A percentile compares a stretch with the other conserved stretches of the same genome.
These are phyloP conservation scores for Prillingera fragicola DNA, from an alignment of 1,284 basidiomycete genomes.

Conservation along the genomic window DNA sequence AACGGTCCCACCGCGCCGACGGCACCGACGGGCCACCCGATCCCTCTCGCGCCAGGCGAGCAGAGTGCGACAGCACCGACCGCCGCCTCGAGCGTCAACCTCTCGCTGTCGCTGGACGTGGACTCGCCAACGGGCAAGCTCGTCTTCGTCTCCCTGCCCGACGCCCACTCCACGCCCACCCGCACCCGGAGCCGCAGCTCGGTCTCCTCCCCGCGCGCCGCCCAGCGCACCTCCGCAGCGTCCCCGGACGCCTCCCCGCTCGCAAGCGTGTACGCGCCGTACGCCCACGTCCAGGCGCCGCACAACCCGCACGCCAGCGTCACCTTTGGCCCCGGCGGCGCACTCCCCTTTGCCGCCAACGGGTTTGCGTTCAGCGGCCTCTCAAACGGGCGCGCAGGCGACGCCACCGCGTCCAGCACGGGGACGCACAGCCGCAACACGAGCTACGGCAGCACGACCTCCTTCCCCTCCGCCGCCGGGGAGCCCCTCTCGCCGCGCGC, in stretches of 20 bases:
- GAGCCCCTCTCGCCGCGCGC: not conserved
- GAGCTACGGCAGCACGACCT: slow-evolving; percentile 32
- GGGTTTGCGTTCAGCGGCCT: not conserved
- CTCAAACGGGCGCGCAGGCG: not conserved
- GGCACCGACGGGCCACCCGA: not conserved
- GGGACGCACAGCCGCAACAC: slow-evolving; percentile 7
- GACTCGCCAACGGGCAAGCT: slow-evolving; percentile 34
- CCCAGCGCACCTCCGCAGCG: not conserved
- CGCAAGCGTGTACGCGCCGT: too few relatives aligned
- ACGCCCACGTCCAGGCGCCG: too few relatives aligned
- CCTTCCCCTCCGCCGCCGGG: slow-evolving; percentile 27
- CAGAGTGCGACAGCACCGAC: slow-evolving; percentile 15
- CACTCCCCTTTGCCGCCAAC: slow-evolving; percentile 3
- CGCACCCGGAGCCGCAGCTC: not conserved
- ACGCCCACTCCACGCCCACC: slow-evolving; percentile 19
- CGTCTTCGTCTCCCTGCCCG: slow-evolving; percentile 37
- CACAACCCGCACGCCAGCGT: not conserved
- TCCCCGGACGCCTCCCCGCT: not conserved
- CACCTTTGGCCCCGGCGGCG: not conserved
- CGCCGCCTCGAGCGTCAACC: slow-evolving; percentile 34
- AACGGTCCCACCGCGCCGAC: not conserved
- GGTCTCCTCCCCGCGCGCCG: not conserved
- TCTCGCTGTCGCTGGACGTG: slow-evolving; percentile 31
- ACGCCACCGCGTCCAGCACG: not conserved
- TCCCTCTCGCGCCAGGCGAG: too few relatives aligned